phyloP scores from a whole-genome alignment of 2,329 filamentous ascomycete species.

The Meredithiella fracta region DNA sequence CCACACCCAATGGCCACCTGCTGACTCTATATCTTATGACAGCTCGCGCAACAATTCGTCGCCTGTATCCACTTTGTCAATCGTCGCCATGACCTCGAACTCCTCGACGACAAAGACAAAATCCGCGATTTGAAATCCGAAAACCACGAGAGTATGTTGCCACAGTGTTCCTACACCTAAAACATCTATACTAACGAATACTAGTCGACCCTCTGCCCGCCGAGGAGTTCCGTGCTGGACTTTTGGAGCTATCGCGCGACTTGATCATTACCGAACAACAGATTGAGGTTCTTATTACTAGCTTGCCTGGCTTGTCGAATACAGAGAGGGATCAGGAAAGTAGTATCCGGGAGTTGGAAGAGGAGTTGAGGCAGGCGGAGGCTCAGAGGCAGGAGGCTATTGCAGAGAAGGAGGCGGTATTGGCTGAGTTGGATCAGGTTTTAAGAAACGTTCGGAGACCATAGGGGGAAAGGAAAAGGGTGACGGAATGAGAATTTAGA shows the following conservation, averaged over 20 bases:
- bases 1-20: background rate
- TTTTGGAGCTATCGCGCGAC: constrained; percentile 59
- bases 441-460: constrained; percentile 44
- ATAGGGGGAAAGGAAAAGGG: constrained; percentile 18
- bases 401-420: constrained; percentile 44
- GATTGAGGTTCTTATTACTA: constrained; percentile 61
- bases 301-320: constrained; percentile 59
- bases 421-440: constrained; percentile 43
- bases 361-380: constrained; percentile 47
- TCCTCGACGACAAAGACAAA: constrained; percentile 39
- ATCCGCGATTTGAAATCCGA: constrained; percentile 42
- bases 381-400: constrained; percentile 45
- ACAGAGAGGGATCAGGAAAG: constrained; percentile 62
- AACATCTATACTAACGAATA: background rate
- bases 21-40: background rate
- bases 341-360: constrained; percentile 47
- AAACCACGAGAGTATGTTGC: constrained; percentile 28
- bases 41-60: constrained; percentile 55
- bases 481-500: background rate
- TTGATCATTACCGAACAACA: constrained; percentile 68
- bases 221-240: constrained; percentile 48
- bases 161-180: background rate
- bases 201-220: constrained; percentile 44
- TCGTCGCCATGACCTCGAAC: constrained; percentile 50
- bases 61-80: constrained; percentile 50